Conservation (phyloP, 768 basidiomycete species). For the Panaeolus papilionaceus region DNA sequence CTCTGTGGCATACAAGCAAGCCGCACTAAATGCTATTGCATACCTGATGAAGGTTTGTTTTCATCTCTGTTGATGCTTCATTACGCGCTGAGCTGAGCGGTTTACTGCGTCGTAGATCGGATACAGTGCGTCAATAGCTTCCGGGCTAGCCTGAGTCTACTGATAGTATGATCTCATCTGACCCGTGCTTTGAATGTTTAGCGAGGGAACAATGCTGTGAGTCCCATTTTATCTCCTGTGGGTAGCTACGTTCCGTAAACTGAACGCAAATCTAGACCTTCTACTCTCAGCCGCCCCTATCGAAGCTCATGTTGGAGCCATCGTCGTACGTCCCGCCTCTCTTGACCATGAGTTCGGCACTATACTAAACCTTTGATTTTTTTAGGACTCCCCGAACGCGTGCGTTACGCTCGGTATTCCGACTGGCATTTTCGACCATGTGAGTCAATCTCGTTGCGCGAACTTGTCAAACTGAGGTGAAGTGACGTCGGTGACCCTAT, state of each 20-base stretch:
- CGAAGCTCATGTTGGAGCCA: conserved; percentile 71
- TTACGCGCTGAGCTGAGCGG: not conserved
- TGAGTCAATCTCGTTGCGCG: conserved; percentile 34
- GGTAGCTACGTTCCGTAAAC: not conserved
- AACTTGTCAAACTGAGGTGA: not conserved
- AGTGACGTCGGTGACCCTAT: not conserved
- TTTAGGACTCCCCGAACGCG: conserved; percentile 77
- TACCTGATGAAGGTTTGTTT: conserved; percentile 68
- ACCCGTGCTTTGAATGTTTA: conserved; percentile 27
- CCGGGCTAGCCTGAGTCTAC: not conserved
- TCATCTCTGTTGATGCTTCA: not conserved
- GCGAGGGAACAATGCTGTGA: conserved; percentile 80
- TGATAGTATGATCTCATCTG: not conserved
- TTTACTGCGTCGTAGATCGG: conserved; percentile 56
- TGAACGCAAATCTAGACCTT: conserved; percentile 48
- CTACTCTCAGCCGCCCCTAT: conserved; percentile 73
- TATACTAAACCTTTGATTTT: too few relatives aligned
- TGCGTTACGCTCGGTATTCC: conserved; percentile 79
- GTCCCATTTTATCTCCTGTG: conserved; percentile 19
- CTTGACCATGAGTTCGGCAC: not conserved
- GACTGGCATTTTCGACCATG: conserved; percentile 79
- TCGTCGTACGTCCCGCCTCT: conserved; percentile 56
- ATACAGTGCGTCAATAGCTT: conserved; percentile 59
- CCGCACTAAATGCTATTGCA: conserved; percentile 75
- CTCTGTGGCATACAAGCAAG: conserved; percentile 81